Evolutionary conservation across 768 basidiomycete species (phyloP).

Genomic region (Mycena rebaudengoi): DNA sequence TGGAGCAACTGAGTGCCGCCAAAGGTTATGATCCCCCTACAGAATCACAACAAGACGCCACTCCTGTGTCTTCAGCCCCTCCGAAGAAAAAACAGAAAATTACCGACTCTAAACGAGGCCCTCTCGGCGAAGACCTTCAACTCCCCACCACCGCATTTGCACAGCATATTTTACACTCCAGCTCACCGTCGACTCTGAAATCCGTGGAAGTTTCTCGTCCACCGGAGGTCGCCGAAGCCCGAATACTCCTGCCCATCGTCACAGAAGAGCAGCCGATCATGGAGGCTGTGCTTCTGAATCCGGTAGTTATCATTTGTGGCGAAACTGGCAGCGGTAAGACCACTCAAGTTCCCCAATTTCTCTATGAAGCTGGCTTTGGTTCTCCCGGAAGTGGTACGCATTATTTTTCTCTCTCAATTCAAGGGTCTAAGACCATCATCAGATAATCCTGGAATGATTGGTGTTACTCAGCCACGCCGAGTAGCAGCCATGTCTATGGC

Average conservation of each 20-base stretch:
- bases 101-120: conserved; percentile 67
- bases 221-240: conserved; percentile 74
- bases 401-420: background rate
- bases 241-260: conserved; percentile 86
- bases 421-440: conserved; percentile 3
- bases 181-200: conserved; percentile 43
- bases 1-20: conserved; percentile 70
- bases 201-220: conserved; percentile 67
- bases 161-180: conserved; percentile 47
- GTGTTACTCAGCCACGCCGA: conserved; percentile 95
- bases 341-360: conserved; percentile 96
- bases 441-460: conserved; percentile 99
- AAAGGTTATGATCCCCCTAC: conserved; percentile 45
- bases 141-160: conserved; percentile 76
- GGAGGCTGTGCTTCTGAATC: conserved; percentile 88
- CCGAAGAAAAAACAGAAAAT: conserved; percentile 60
- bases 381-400: conserved; percentile 76
- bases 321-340: conserved; percentile 99
- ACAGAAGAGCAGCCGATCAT: conserved; percentile 95
- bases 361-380: conserved; percentile 98
- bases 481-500: conserved; percentile 99
- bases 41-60: conserved; percentile 23
- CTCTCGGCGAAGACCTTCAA: conserved; percentile 76
- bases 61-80: conserved; percentile 27
- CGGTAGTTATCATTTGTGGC: conserved; percentile 85